Conservation (phyloP, 2,329 filamentous ascomycete genomes). For the Beauveria sp. region DNA sequence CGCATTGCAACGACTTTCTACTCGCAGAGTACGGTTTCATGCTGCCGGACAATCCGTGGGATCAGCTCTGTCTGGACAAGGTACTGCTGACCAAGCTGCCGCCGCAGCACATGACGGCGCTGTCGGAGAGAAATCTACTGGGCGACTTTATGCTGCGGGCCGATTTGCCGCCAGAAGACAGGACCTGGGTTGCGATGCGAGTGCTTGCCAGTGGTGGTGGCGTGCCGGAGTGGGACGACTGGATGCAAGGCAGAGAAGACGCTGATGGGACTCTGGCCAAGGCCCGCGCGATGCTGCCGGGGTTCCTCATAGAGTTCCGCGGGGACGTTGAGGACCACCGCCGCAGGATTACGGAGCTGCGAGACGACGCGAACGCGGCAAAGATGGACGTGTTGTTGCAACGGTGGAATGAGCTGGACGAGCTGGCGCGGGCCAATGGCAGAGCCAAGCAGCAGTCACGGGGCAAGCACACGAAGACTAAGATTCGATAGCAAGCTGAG, state of each 20-base stretch:
- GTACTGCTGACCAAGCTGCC: neutral
- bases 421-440: neutral
- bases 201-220: neutral
- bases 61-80: constrained; percentile 17
- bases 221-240: neutral
- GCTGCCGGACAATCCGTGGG: constrained; percentile 36
- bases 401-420: neutral
- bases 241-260: neutral
- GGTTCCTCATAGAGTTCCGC: neutral
- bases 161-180: neutral
- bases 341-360: neutral
- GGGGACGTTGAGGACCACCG: neutral
- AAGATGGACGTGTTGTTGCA: neutral
- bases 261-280: neutral
- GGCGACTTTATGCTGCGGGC: neutral
- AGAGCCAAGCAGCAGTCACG: too few species aligned
- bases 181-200: neutral
- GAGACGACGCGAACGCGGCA: neutral
- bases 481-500: neutral
- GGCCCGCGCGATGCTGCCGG: neutral
- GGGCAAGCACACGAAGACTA: neutral
- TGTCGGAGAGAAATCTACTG: neutral
- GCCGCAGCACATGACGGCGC: neutral
- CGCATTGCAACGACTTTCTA: constrained; percentile 65
- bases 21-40: constrained; percentile 59